These are phyloP conservation scores for Mortierella sp. DNA, from an alignment of 371 early-diverging fungal genomes.

Conservation along the genomic window DNA sequence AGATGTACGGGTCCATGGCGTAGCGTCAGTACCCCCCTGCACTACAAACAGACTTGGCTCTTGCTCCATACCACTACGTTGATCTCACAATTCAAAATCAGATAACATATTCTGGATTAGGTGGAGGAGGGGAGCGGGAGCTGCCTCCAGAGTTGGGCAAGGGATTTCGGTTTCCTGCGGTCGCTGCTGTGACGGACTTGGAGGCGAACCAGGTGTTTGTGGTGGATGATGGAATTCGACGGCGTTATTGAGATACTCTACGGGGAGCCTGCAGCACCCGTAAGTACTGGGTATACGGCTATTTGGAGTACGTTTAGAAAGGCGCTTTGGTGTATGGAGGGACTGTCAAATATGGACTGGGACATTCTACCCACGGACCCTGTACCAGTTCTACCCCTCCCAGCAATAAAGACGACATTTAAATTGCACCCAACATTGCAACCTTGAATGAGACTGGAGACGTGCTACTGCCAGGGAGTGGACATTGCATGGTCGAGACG, in stretches of 20 bases:
- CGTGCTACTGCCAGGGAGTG: not conserved
- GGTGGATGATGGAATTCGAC: not conserved
- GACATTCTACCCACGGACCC: not conserved
- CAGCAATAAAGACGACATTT: not conserved
- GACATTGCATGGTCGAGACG: conserved; percentile 1
- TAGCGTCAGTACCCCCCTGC: not conserved
- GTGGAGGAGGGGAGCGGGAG: not conserved
- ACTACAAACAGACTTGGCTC: not conserved
- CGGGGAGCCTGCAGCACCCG: not conserved
- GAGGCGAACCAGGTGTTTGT: not conserved
- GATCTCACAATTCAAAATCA: not conserved
- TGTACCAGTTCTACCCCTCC: not conserved
- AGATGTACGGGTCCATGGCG: not conserved
- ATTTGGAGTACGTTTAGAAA: not conserved
- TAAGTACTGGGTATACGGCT: not conserved
- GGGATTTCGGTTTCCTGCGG: not conserved
- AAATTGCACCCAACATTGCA: not conserved
- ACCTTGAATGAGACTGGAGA: not conserved
- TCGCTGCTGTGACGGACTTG: not conserved
- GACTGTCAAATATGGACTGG: not conserved
- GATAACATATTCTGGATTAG: not conserved
- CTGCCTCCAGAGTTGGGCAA: not conserved
- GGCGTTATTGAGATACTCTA: not conserved
- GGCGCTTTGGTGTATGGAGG: not conserved
- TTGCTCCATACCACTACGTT: not conserved